These are phyloP conservation scores for Coemansia javaensis DNA, from an alignment of 192 early-diverging fungal species.

Conservation along the genomic window DNA sequence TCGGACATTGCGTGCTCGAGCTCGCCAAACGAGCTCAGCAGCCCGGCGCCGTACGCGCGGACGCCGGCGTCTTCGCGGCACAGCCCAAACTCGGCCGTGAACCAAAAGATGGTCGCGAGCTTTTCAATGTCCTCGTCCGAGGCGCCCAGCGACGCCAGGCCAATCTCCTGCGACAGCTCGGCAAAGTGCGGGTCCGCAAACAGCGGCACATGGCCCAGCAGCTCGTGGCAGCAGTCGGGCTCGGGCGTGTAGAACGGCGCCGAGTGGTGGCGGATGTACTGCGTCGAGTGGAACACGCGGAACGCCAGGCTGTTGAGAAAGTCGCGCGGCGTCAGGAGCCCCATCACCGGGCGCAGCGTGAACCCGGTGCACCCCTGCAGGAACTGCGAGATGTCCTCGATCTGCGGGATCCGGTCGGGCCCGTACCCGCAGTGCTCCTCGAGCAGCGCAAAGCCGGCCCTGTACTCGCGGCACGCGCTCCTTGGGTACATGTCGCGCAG, in stretches of 20 bases:
- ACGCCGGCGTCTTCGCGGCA: constrained; percentile 66
- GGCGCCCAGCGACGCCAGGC: constrained; percentile 86
- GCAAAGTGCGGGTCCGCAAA: constrained; percentile 88
- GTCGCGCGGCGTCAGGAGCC: constrained; percentile 84
- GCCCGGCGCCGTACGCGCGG: constrained; percentile 86
- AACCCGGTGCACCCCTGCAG: constrained; percentile 92
- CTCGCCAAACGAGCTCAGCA: constrained; percentile 93
- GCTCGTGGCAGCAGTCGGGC: constrained; percentile 93
- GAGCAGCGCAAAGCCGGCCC: constrained; percentile 83
- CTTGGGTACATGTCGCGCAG: constrained; percentile 70
- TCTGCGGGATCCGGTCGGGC: constrained; percentile 81
- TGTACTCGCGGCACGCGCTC: constrained; percentile 90
- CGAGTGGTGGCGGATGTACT: constrained; percentile 94
- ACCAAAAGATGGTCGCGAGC: constrained; percentile 89
- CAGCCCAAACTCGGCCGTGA: constrained; percentile 92
- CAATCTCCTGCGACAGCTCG: constrained; percentile 91
- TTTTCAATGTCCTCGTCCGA: constrained; percentile 88
- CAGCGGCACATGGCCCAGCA: constrained; percentile 82
- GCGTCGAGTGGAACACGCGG: constrained; percentile 94
- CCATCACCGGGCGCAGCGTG: constrained; percentile 91
- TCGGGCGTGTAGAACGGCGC: constrained; percentile 91
- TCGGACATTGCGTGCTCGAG: constrained; percentile 81
- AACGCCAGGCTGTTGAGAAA: constrained; percentile 96
- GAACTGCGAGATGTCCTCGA: constrained; percentile 83
- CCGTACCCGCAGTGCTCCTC: constrained; percentile 88